phyloP scores from a whole-genome alignment of 1,284 basidiomycete genomes.

The Neotropicomus parvogracilis region DNA sequence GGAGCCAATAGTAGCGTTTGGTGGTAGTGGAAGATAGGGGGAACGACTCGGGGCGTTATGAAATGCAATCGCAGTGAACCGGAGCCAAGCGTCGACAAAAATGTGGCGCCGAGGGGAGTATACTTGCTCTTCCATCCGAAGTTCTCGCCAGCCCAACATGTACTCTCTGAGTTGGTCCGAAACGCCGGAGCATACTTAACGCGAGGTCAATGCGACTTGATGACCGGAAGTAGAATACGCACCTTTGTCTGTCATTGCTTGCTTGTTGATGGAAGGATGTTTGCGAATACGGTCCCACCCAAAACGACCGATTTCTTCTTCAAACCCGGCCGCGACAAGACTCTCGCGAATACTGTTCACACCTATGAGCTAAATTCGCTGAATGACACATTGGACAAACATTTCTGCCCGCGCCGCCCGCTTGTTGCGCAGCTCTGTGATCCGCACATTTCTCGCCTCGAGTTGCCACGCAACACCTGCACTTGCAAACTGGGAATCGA shows the following conservation, averaged over 20 bases:
- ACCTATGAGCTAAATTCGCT: slow-evolving; percentile 12
- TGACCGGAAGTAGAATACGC: not conserved
- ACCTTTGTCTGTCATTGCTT: slow-evolving; percentile 21
- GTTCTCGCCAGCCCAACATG: slow-evolving; percentile 34
- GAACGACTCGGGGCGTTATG: slow-evolving; percentile 10
- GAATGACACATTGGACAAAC: slow-evolving; percentile 13
- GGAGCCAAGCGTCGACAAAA: slow-evolving; percentile 29
- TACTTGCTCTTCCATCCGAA: slow-evolving; percentile 31
- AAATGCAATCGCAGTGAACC: slow-evolving; percentile 21
- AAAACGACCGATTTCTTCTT: slow-evolving; percentile 28
- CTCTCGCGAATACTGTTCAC: slow-evolving; percentile 17
- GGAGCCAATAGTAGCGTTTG: slow-evolving; percentile 24
- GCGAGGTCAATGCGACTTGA: slow-evolving; percentile 8
- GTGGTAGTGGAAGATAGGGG: slow-evolving; percentile 28
- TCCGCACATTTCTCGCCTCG: slow-evolving; percentile 16
- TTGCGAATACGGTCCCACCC: slow-evolving; percentile 32
- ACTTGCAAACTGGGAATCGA: slow-evolving; percentile 22
- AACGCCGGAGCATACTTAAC: slow-evolving; percentile 19
- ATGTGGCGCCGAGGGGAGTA: slow-evolving; percentile 25
- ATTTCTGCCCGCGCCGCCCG: slow-evolving; percentile 27
- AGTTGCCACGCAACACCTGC: slow-evolving; percentile 28
- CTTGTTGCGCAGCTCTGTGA: slow-evolving; percentile 22
- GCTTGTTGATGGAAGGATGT: slow-evolving; percentile 29
- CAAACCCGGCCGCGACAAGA: slow-evolving; percentile 21
- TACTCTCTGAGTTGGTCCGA: slow-evolving; percentile 26